These are phyloP conservation scores for Neofusicoccum parvum DNA, from an alignment of 2,329 filamentous ascomycete species.

Conservation along the genomic window DNA sequence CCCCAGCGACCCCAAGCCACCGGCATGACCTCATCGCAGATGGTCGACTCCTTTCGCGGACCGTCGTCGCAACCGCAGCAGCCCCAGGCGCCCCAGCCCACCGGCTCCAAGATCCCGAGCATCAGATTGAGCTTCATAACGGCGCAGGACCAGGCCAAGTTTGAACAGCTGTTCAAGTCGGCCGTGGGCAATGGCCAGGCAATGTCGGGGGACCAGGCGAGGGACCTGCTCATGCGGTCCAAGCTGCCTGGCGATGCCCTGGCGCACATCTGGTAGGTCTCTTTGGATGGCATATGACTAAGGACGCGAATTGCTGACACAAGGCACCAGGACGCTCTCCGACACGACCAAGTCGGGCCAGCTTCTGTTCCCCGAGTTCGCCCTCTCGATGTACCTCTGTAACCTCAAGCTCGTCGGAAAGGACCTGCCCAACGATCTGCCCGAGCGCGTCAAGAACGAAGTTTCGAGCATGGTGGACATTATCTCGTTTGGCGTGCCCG, in stretches of 20 bases:
- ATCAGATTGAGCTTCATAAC: slow-evolving; percentile 96
- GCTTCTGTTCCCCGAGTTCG: slow-evolving; percentile 96
- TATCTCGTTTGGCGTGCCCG: slow-evolving; percentile 89
- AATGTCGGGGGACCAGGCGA: slow-evolving; percentile 88
- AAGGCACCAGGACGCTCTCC: slow-evolving; percentile 70
- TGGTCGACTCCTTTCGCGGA: slow-evolving; percentile 63
- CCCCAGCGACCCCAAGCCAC: slow-evolving; percentile 57
- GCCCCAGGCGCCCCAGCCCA: slow-evolving; percentile 56
- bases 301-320: slow-evolving; percentile 26
- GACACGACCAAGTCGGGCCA: slow-evolving; percentile 97
- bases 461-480: slow-evolving; percentile 99
- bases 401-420: slow-evolving; percentile 91
- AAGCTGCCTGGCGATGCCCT: slow-evolving; percentile 84
- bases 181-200: slow-evolving; percentile 83
- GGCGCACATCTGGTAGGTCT: slow-evolving; percentile 82
- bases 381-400: slow-evolving; percentile 97
- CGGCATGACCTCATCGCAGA: slow-evolving; percentile 64
- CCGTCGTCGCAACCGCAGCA: slow-evolving; percentile 34
- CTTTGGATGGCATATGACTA: background rate
- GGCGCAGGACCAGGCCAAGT: slow-evolving; percentile 90
- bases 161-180: slow-evolving; percentile 96
- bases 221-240: slow-evolving; percentile 84
- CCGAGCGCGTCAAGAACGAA: slow-evolving; percentile 89
- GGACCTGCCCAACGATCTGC: slow-evolving; percentile 70
- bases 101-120: slow-evolving; percentile 81